Evolutionary conservation across 768 basidiomycete species (phyloP).

Genomic region (Lactifluus subvellereus): DNA sequence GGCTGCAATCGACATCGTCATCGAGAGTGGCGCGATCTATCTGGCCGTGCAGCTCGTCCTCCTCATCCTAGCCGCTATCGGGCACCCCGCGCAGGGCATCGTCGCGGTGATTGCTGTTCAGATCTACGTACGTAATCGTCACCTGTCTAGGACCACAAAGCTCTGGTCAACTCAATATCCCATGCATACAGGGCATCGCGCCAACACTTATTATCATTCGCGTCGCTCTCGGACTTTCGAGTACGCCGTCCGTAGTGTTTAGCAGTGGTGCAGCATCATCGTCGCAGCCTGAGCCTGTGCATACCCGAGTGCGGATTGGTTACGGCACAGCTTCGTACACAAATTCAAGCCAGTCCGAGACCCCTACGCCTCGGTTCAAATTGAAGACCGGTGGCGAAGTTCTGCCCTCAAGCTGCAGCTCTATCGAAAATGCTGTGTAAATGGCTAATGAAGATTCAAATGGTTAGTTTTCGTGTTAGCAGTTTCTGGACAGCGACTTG

Average conservation of each 20-base stretch:
- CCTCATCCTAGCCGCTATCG: conserved; percentile 35
- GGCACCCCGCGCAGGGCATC: conserved; percentile 34
- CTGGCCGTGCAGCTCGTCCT: conserved; percentile 38
- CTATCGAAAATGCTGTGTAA: neutral
- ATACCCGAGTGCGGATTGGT: neutral
- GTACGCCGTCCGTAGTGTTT: neutral
- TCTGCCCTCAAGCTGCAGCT: neutral
- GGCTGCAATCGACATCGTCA: conserved; percentile 32
- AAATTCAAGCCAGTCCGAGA: neutral
- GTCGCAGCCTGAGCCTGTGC: neutral
- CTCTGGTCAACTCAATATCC: no score
- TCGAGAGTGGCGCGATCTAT: conserved; percentile 40
- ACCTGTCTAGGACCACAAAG: neutral
- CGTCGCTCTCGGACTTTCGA: conserved; percentile 12
- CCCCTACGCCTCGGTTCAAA: neutral
- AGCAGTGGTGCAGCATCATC: no score
- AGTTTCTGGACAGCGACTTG: neutral
- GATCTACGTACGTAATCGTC: conserved; percentile 33
- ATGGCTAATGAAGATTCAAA: neutral
- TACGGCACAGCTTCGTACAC: neutral
- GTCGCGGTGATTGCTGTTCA: conserved; percentile 36
- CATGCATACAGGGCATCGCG: conserved; percentile 13
- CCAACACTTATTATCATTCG: conserved; percentile 12
- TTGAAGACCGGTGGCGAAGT: neutral
- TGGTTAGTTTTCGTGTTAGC: neutral